Base-by-base conservation (phyloP, 805 yeast species). In the Candida germanica region DNA sequence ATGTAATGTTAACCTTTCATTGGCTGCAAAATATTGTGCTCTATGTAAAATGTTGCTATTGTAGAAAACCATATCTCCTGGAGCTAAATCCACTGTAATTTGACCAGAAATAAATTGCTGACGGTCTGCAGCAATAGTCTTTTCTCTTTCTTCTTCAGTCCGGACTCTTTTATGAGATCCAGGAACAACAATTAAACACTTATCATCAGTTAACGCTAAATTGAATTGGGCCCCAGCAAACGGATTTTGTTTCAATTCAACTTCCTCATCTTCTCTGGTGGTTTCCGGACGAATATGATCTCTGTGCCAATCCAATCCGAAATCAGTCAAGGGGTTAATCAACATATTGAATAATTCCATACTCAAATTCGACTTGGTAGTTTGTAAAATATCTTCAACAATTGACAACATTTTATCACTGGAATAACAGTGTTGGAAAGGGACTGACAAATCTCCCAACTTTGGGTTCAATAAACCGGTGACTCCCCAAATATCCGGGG, bases 401-500 rank as follows among this genome's bases (percentile, higher is more conserved):
- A 69, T 49, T 11, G 44, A 51, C 39, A 71, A 51, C 28, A 73
- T 51, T 42, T 62, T 61, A 24, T 58, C 65, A 28, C 57, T 51
- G 3, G 71, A 50, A 44, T 70, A 70, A 26, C 64, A 50, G 16
- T 64, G 58, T 36, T 70, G 75, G 44, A 66, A 69, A 6, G 66
- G 61, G 2, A 33, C 15, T 2, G 68, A 52, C 37, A 59, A 43
- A 4, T 59, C 64, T 1, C 61, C 59, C 40, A 70, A 50, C 26
- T 62, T 70, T 0, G 79, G 79, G 43, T 73, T 69, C 48, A 73
- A 52, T 29, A 73, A 56, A 6, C 73, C 73, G 4, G 69, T 52
- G 7, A 73, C 58, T 0, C 79, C 79, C 79, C 79, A 73, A 38
- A 73, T 72, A 40, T 73, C 77, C 3, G 77, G 76, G 36, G 64